phyloP scores from a whole-genome alignment of 257 asterid species.

The Ehretia macrophylla region DNA sequence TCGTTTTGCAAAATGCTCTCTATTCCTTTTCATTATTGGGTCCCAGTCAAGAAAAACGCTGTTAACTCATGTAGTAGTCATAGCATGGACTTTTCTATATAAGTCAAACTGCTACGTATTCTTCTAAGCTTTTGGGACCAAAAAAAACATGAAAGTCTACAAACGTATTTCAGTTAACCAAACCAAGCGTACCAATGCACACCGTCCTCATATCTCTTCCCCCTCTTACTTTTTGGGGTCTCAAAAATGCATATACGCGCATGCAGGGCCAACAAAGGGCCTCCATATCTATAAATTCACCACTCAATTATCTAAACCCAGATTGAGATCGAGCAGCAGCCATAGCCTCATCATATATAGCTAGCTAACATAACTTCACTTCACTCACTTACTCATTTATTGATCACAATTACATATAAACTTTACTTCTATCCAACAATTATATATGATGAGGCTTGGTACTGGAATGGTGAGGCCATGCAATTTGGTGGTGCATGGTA shows the following conservation, averaged over 20 bases:
- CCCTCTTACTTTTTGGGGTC: neutral
- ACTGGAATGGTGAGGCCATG: slow-evolving; percentile 1
- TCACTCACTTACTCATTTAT: neutral
- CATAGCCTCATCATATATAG: neutral
- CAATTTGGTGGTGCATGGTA: neutral
- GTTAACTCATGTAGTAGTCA: neutral
- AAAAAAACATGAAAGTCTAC: no score
- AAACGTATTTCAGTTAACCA: no score
- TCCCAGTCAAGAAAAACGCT: neutral
- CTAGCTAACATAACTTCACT: neutral
- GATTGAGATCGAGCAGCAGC: neutral
- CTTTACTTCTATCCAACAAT: no score
- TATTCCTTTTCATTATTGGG: neutral
- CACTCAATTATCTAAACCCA: neutral
- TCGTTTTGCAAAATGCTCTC: slow-evolving; percentile 1
- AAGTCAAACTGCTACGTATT: no score
- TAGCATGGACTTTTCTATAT: no score
- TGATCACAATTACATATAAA: neutral
- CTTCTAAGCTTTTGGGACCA: no score
- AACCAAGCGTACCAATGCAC: neutral
- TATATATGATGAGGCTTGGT: neutral
- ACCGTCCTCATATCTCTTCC: neutral
- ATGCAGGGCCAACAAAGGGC: no score
- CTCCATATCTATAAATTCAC: neutral
- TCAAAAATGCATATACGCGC: neutral